These are phyloP conservation scores for Colletotrichum costaricense DNA, from an alignment of 2,329 filamentous ascomycete species.

Conservation along the genomic window DNA sequence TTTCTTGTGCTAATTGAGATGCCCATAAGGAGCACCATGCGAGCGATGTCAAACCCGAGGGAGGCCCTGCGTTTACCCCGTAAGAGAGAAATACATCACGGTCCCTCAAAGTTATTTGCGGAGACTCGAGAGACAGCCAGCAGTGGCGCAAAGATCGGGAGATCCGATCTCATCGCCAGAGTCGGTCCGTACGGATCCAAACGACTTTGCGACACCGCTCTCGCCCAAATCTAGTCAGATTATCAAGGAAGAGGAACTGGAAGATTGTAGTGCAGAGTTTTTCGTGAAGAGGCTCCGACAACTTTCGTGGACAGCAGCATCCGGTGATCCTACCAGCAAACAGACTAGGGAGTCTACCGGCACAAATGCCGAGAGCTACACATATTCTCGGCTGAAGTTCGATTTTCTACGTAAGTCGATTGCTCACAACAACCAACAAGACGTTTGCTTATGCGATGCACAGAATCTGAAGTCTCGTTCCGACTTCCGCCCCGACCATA, in stretches of 20 bases:
- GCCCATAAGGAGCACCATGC: conserved; percentile 12
- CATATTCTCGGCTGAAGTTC: conserved; percentile 36
- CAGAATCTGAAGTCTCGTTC: conserved; percentile 34
- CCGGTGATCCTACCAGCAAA: background rate
- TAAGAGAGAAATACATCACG: conserved; percentile 25
- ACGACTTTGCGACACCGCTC: background rate
- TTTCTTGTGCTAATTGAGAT: background rate
- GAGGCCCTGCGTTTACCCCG: conserved; percentile 31
- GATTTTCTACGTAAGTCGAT: conserved; percentile 34
- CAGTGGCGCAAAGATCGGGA: background rate
- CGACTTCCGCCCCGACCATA: conserved; percentile 35
- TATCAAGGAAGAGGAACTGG: conserved; percentile 14
- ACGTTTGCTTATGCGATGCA: background rate
- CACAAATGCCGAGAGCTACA: conserved; percentile 15
- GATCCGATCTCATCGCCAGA: background rate
- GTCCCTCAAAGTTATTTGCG: conserved; percentile 36
- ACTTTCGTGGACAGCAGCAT: conserved; percentile 8
- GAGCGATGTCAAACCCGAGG: conserved; percentile 7
- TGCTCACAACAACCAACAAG: background rate
- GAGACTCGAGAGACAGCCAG: conserved; percentile 24
- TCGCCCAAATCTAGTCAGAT: background rate
- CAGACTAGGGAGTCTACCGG: background rate
- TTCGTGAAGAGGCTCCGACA: conserved; percentile 36
- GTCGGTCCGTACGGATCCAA: background rate
- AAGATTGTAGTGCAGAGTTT: conserved; percentile 34